These are phyloP conservation scores for Tolypocladium endophyticum DNA, from an alignment of 2,329 filamentous ascomycete species.

Conservation along the genomic window DNA sequence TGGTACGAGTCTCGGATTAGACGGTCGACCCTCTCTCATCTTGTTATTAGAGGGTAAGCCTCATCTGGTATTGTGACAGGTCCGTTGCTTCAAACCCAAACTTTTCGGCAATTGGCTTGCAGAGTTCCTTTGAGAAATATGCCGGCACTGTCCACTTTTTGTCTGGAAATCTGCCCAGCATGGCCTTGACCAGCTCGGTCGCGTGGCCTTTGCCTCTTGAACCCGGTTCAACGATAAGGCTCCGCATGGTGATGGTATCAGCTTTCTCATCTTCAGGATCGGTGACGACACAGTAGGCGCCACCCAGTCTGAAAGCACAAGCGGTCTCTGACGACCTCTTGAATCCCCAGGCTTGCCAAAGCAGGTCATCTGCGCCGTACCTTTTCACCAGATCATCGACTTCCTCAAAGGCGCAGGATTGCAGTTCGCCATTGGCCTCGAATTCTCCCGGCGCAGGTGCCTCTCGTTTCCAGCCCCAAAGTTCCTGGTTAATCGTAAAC, in stretches of 20 bases:
- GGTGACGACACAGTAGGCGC: not conserved
- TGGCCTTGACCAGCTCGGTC: not conserved
- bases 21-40: not conserved
- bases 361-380: not conserved
- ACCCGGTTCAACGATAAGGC: not conserved
- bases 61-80: not conserved
- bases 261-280: not conserved
- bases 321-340: not conserved
- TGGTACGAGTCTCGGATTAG: not conserved
- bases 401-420: not conserved
- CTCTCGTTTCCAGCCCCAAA: not conserved
- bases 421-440: not conserved
- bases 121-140: not conserved
- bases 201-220: not conserved
- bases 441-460: not conserved
- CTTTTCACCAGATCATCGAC: not conserved
- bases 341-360: not conserved
- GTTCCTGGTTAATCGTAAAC: not conserved
- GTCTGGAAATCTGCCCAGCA: not conserved
- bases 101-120: not conserved
- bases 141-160: not conserved
- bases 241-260: not conserved
- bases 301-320: not conserved
- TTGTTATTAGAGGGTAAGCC: not conserved
- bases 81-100: not conserved